These are phyloP conservation scores for Phytophthora sansomeana DNA, from an alignment of 352 stramenopile genomes.

Conservation along the genomic window DNA sequence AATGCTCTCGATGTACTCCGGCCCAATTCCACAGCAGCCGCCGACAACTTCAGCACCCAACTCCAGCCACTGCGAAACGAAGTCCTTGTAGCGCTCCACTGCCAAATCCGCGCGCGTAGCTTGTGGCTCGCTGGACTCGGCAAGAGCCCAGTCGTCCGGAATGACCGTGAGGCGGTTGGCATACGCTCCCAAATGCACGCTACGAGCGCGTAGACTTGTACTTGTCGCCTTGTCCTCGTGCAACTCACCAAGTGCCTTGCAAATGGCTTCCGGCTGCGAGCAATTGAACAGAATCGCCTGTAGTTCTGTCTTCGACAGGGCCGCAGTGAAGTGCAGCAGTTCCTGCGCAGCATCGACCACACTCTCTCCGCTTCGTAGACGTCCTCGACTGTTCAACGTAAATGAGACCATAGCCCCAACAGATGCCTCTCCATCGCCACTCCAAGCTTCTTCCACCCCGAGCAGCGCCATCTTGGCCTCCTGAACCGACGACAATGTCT, in stretches of 20 bases:
- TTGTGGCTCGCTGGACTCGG: constrained; percentile 76
- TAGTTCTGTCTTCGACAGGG: constrained; percentile 34
- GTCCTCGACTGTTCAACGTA: constrained; percentile 72
- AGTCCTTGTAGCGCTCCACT: constrained; percentile 69
- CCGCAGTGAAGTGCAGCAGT: constrained; percentile 42
- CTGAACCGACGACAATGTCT: constrained; percentile 89
- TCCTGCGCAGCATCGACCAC: constrained; percentile 53
- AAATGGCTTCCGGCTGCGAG: constrained; percentile 86
- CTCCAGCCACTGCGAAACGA: constrained; percentile 74
- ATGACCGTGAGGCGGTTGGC: constrained; percentile 90
- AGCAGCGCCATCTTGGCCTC: constrained; percentile 88
- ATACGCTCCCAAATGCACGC: constrained; percentile 80
- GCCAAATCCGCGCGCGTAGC: constrained; percentile 85
- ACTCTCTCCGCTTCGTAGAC: constrained; percentile 77
- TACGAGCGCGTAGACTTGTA: constrained; percentile 19
- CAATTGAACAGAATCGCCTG: constrained; percentile 92
- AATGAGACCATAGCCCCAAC: constrained; percentile 84
- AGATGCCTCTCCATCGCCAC: constrained; percentile 28
- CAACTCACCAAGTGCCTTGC: constrained; percentile 72
- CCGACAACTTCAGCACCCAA: constrained; percentile 79
- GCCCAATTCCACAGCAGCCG: constrained; percentile 93
- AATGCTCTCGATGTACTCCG: constrained; percentile 82
- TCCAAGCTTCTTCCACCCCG: constrained; percentile 50
- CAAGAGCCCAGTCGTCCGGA: constrained; percentile 76
- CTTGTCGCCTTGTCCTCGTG: constrained; percentile 25